Evolutionary conservation across 495 filamentous ascomycete genomes (phyloP), one percentile per base, ranked within the genome.

Genomic region (Cudoniella acicularis): DNA sequence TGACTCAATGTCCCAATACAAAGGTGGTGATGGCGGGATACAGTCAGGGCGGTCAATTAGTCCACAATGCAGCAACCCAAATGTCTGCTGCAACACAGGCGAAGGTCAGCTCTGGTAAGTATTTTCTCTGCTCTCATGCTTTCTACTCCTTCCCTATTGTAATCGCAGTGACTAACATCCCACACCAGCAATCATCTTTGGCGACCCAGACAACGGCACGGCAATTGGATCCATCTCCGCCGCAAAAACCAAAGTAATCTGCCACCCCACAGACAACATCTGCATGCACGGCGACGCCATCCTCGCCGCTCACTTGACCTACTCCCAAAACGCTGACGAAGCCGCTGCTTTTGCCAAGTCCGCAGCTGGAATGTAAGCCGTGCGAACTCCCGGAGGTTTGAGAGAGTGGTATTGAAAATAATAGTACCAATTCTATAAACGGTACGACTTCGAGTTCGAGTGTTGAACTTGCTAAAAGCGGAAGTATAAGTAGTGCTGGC

Each of bases 231-330:
- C 54, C 25, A 62, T 71, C 26, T n/a, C 56, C 13, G 17, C 61
- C 8, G 45, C 60, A 10, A 74, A 71, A 40, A 69, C 73, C 1
- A 53, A 56, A 27, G 67, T 68, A 13, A 64, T 67, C 45, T 75
- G 72, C 50, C 66, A 73, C 42, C 21, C 53, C 1, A 63, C 57
- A 3, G 73, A 75, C 54, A 66, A 73, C 56, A 74, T 74, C 24
- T 75, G 72, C 56, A 55, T 55, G 13, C 71, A 78, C 30, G 79
- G 78, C 0, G 54, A 64, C 10, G 67, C 78, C 26, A 69, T 82
- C 27, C 64, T 78, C 52, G 54, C 64, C 16, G 47, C 69, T 6
- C 83, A 86, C 59, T 56, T 84, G 56, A 72, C 69, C 0, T 84
- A 83, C 58, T 69, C 8, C 4, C 43, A 17, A 17, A 47, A 47